Evolutionary conservation across 2,329 filamentous ascomycete species (phyloP).

Genomic region (Claviceps fusiformis): DNA sequence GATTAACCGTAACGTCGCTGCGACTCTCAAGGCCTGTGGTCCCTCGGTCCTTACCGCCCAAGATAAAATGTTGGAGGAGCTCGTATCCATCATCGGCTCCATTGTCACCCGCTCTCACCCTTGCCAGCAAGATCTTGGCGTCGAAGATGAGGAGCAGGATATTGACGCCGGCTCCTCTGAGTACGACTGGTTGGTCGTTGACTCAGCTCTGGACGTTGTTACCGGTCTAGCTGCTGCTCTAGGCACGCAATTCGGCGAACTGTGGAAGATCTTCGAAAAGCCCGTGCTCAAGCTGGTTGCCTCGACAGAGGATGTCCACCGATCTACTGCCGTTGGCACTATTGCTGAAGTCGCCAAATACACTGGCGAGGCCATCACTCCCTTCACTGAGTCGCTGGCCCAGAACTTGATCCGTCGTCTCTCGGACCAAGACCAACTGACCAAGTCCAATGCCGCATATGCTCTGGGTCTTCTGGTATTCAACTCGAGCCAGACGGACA

Average conservation of each 20-base stretch:
- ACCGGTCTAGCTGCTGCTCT: constrained; percentile 73
- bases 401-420: constrained; percentile 76
- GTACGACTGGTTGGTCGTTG: constrained; percentile 94
- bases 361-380: constrained; percentile 70
- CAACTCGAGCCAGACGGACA: constrained; percentile 57
- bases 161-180: constrained; percentile 70
- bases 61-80: constrained; percentile 54
- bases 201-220: constrained; percentile 84
- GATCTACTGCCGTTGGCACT: constrained; percentile 79
- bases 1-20: constrained; percentile 85
- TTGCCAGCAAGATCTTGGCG: constrained; percentile 81
- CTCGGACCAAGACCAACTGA: constrained; percentile 77
- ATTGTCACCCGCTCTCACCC: constrained; percentile 84
- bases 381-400: constrained; percentile 63
- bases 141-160: constrained; percentile 64
- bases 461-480: constrained; percentile 74
- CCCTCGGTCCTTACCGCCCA: constrained; percentile 68
- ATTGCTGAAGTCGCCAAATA: constrained; percentile 82
- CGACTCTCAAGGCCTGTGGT: constrained; percentile 80
- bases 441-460: constrained; percentile 91
- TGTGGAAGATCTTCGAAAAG: constrained; percentile 96
- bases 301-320: constrained; percentile 75
- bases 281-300: constrained; percentile 77
- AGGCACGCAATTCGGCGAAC: constrained; percentile 65
- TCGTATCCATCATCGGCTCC: constrained; percentile 59